Percentiles rank a stretch among this genome's conserved stretches.
phyloP scores from a whole-genome alignment of 441 rosid species.

The Sinapis alba region DNA sequence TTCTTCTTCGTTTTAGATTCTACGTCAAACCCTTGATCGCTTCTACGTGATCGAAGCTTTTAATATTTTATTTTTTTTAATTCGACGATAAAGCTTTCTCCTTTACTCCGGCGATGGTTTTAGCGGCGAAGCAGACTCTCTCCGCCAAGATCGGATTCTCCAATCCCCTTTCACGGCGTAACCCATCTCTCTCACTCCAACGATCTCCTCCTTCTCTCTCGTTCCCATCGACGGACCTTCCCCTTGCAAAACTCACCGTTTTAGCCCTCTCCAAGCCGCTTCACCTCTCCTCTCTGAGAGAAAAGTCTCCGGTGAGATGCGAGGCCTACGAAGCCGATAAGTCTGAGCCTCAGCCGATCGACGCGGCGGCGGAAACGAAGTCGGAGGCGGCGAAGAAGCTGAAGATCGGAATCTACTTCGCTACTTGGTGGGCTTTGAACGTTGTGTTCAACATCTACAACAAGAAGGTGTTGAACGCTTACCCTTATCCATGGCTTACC shows the following conservation, averaged over 20 bases:
- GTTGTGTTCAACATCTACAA: constrained; percentile 91
- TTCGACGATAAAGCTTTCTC: constrained; percentile 20
- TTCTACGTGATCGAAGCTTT: background rate
- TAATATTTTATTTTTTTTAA: background rate
- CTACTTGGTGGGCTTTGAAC: constrained; percentile 95
- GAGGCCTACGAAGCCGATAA: constrained; percentile 78
- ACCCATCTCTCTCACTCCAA: constrained; percentile 11
- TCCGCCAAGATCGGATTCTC: constrained; percentile 43
- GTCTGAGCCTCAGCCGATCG: constrained; percentile 54
- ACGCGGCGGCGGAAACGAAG: constrained; percentile 40
- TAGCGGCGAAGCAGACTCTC: constrained; percentile 22
- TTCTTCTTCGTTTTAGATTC: constrained; percentile 21
- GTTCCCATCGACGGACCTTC: constrained; percentile 28
- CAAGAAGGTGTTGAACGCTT: constrained; percentile 96
- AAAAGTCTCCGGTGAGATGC: constrained; percentile 52
- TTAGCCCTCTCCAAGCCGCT: constrained; percentile 59
- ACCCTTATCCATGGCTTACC: constrained; percentile 92
- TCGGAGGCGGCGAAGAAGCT: constrained; percentile 56
- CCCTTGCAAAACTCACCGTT: constrained; percentile 32
- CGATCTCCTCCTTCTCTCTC: constrained; percentile 48
- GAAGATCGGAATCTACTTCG: constrained; percentile 87
- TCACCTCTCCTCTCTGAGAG: constrained; percentile 53
- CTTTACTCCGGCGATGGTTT: constrained; percentile 30
- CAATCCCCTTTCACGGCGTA: constrained; percentile 43
- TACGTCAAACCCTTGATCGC: constrained; percentile 28